Evolutionary conservation across 257 asterid genomes (phyloP).

Genomic region (Ajuga chamaepitys): DNA sequence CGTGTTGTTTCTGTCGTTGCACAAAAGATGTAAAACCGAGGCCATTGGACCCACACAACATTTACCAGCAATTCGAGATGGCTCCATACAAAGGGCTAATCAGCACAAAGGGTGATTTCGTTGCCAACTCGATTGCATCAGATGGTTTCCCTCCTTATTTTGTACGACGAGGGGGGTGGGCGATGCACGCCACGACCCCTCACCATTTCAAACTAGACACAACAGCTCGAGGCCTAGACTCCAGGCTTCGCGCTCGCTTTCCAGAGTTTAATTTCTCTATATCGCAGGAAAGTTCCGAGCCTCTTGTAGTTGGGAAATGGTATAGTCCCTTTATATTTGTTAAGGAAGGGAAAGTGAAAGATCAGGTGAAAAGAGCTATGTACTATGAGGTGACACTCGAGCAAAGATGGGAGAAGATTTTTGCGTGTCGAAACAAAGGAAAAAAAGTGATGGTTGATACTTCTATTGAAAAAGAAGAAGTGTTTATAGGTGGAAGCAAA

Average conservation of each 20-base stretch:
- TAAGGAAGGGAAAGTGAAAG: slow-evolving; percentile 38
- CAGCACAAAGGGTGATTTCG: slow-evolving; percentile 6
- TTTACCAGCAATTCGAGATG: slow-evolving; percentile 37
- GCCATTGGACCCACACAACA: slow-evolving; percentile 44
- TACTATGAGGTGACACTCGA: slow-evolving; percentile 50
- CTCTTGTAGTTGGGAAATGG: slow-evolving; percentile 46
- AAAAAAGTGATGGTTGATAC: slow-evolving; percentile 28
- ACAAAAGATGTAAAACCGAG: slow-evolving; percentile 34
- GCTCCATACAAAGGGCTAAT: slow-evolving; percentile 3
- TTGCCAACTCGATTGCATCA: slow-evolving; percentile 22
- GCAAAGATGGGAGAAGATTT: slow-evolving; percentile 55
- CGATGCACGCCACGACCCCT: slow-evolving; percentile 19
- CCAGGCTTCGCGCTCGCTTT: slow-evolving; percentile 26
- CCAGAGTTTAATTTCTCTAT: slow-evolving; percentile 18
- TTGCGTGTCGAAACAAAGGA: slow-evolving; percentile 13
- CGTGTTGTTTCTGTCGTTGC: slow-evolving; percentile 39
- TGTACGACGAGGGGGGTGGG: slow-evolving; percentile 35
- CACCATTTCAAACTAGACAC: slow-evolving; percentile 17
- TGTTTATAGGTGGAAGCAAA: slow-evolving; percentile 14
- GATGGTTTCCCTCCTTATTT: slow-evolving; percentile 42
- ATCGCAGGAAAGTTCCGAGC: background rate
- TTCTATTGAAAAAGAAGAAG: slow-evolving; percentile 28
- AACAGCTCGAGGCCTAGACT: slow-evolving; percentile 36
- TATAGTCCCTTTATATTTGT: slow-evolving; percentile 57
- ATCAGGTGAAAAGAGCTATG: slow-evolving; percentile 38